Evolutionary conservation across 768 basidiomycete species (phyloP), one percentile per base, ranked within the genome.

Genomic region (Leccinum boreale): DNA sequence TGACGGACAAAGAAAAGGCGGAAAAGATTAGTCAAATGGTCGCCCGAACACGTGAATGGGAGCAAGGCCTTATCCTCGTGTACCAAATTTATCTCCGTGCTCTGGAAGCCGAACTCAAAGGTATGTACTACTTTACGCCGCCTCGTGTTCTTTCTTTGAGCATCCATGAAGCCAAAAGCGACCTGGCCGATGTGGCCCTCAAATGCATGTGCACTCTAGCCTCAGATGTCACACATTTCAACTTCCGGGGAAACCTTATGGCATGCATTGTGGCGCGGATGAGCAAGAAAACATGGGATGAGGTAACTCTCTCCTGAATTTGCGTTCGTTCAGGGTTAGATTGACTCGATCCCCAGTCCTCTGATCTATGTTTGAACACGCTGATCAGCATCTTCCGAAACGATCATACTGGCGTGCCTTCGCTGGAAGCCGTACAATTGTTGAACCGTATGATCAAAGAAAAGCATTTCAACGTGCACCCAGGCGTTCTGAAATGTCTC

Each of bases 391-490:
- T 98, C 44, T 93, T 98, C 74, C 83, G 84, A 51, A 82, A 83
- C 61, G 97, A 98, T 77, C 74, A 82, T 19, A 89, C 89, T 11
- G 94, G 94, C 17, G 74, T 76, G 10, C 79, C 90, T 50, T 97
- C 97, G 4, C 81, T 98, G 57, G 93, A 97, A 70, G 77, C 87
- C 57, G 92, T 98, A 44, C 90, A 94, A 47, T 78, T 98, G 39
- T 74, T 99, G 61, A 94, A 97, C 64, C 85, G 94, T 58, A 98
- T 98, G 91, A 84, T 97, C 70, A 98, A 96, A 72, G 96, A 97
- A 69, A 86, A 87, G 31, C 84, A 85, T 62, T 99, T 91, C 76
- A 86, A 87, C 62, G 86, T 98, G 44, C 89, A 95, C 67, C 92
- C 96, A 9, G 86, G 91, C 58, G 90, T 94, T 48, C 80, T 98